Percentiles rank a stretch among this genome's conserved stretches.
Evolutionary conservation across 768 basidiomycete genomes (phyloP).

Genomic region (Bullera alba): DNA sequence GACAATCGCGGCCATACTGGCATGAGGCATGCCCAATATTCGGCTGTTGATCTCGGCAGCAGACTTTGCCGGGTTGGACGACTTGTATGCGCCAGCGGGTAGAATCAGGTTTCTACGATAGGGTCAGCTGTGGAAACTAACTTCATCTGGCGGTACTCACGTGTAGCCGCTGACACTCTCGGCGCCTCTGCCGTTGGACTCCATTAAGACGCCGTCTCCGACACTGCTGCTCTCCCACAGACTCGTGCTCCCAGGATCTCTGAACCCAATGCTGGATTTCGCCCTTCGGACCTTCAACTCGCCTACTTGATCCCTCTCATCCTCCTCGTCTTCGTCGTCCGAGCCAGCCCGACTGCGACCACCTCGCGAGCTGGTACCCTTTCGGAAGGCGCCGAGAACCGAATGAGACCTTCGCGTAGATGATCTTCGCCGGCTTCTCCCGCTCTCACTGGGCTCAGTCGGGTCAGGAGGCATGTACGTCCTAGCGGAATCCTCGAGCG

Average conservation of each 20-base stretch:
- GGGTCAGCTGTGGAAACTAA: not conserved
- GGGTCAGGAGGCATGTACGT: constrained; percentile 11
- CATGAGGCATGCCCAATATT: constrained; percentile 68
- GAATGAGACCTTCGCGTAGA: too few species aligned
- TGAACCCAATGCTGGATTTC: constrained; percentile 31
- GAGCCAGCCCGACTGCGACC: not conserved
- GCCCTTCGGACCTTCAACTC: constrained; percentile 11
- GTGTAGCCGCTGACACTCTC: constrained; percentile 36
- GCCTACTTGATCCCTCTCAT: constrained; percentile 9
- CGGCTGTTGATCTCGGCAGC: constrained; percentile 63
- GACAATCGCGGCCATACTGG: constrained; percentile 74
- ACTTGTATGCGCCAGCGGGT: constrained; percentile 51
- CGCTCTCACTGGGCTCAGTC: constrained; percentile 9
- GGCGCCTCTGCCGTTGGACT: constrained; percentile 33
- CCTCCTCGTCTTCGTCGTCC: constrained; percentile 4
- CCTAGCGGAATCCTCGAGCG: constrained; percentile 18
- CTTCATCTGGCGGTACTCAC: constrained; percentile 15
- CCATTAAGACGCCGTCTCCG: constrained; percentile 40
- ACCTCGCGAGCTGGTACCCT: not conserved
- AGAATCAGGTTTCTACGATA: constrained; percentile 48
- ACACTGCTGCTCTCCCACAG: constrained; percentile 33
- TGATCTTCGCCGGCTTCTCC: constrained; percentile 7
- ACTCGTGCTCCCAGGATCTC: constrained; percentile 10
- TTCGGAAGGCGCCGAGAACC: constrained; percentile 13
- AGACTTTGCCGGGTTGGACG: constrained; percentile 42